phyloP scores from a whole-genome alignment of 164 flowering plant genomes.

The Macadamia integrifolia region DNA sequence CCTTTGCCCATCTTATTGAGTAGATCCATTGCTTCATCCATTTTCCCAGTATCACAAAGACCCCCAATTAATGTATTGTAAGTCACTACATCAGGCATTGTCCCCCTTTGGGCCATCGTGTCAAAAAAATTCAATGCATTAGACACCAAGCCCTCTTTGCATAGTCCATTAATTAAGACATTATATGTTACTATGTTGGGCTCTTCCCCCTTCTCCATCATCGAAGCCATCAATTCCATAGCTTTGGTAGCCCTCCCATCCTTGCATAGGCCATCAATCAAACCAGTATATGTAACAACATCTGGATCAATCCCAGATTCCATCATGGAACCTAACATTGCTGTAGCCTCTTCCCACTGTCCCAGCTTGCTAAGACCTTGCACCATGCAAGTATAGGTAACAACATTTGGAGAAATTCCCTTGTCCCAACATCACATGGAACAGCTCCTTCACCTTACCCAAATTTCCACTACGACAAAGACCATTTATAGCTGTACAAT shows the following conservation, averaged over 20 bases:
- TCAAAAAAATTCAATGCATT: constrained; percentile 48
- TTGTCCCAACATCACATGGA: constrained; percentile 38
- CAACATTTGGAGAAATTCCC: constrained; percentile 41
- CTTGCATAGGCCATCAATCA: constrained; percentile 60
- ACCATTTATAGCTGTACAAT: constrained; percentile 43
- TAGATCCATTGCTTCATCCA: constrained; percentile 52
- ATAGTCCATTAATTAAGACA: constrained; percentile 53
- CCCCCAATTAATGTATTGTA: constrained; percentile 50
- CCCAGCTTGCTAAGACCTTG: constrained; percentile 44
- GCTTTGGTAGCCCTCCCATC: constrained; percentile 41
- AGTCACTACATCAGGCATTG: constrained; percentile 46
- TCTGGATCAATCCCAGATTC: constrained; percentile 48
- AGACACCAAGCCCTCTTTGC: constrained; percentile 42
- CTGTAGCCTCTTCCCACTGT: constrained; percentile 40
- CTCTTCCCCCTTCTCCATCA: constrained; percentile 56
- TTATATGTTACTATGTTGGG: constrained; percentile 49
- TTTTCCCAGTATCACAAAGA: constrained; percentile 39
- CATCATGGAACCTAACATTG: constrained; percentile 39
- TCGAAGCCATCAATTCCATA: constrained; percentile 36
- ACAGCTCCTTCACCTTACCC: constrained; percentile 21
- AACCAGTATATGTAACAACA: constrained; percentile 39
- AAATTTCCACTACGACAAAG: constrained; percentile 38
- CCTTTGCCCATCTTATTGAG: constrained; percentile 32
- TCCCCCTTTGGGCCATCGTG: constrained; percentile 46
- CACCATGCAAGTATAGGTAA: constrained; percentile 42